Evolutionary conservation across 2,329 filamentous ascomycete species (phyloP).

Genomic region (Pseudogymnoascus sp.): DNA sequence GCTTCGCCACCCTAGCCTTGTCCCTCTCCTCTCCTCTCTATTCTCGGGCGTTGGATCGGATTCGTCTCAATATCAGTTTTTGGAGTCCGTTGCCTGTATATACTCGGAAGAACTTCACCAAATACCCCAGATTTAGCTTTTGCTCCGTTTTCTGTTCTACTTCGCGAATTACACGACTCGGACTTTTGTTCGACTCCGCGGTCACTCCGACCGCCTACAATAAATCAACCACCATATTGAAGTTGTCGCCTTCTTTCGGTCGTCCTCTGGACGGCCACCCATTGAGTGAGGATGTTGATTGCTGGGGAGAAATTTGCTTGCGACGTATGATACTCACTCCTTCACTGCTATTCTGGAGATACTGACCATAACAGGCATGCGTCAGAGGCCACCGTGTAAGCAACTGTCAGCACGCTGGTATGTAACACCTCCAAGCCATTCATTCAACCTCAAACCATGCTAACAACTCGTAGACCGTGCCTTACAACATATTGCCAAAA

Average conservation of each 20-base stretch:
- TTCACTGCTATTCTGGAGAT: background rate
- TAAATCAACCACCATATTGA: conserved; percentile 16
- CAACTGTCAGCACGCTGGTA: conserved; percentile 94
- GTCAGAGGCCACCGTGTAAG: conserved; percentile 97
- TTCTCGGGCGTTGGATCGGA: conserved; percentile 5
- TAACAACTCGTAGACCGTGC: conserved; percentile 59
- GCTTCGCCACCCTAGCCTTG: conserved; percentile 21
- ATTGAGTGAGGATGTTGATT: conserved; percentile 56
- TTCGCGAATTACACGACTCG: conserved; percentile 15
- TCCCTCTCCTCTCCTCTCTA: conserved; percentile 19
- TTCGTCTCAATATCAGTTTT: conserved; percentile 8
- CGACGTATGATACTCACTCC: conserved; percentile 48
- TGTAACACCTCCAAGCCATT: conserved; percentile 32
- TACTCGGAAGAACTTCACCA: conserved; percentile 12
- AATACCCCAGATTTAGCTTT: conserved; percentile 14
- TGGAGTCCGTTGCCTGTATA: conserved; percentile 8
- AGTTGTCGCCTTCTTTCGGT: conserved; percentile 20
- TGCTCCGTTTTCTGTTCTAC: conserved; percentile 10
- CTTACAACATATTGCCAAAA: conserved; percentile 92
- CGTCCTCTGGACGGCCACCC: conserved; percentile 17
- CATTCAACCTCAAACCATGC: conserved; percentile 13
- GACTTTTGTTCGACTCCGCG: conserved; percentile 4
- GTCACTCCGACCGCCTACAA: conserved; percentile 17
- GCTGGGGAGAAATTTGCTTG: conserved; percentile 97
- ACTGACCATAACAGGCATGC: conserved; percentile 39